These are phyloP conservation scores for Dactylonectria estremocensis DNA, from an alignment of 2,329 filamentous ascomycete species.

Conservation along the genomic window DNA sequence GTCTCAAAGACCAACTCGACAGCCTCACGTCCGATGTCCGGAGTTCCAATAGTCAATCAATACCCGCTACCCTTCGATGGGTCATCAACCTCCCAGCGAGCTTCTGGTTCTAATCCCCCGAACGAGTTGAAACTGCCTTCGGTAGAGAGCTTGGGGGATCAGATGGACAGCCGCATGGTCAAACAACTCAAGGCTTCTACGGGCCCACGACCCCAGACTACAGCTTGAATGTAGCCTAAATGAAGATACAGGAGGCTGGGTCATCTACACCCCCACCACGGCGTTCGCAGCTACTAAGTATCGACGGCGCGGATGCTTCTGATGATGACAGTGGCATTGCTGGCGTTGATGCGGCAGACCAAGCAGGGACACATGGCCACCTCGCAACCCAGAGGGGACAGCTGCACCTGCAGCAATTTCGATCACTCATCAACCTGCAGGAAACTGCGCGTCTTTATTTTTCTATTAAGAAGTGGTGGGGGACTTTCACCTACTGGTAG, in stretches of 20 bases:
- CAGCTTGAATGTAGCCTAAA: slow-evolving; percentile 44
- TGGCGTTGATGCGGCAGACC: not conserved
- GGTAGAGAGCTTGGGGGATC: not conserved
- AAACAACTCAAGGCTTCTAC: slow-evolving; percentile 39
- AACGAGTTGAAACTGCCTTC: not conserved
- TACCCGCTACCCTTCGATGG: not conserved
- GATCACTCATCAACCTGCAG: not conserved
- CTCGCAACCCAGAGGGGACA: not conserved
- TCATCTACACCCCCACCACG: not conserved
- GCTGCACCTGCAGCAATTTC: not conserved
- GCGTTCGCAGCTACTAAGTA: slow-evolving; percentile 1
- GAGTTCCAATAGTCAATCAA: not conserved
- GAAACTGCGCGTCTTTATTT: not conserved
- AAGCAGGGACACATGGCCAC: not conserved
- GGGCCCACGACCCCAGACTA: slow-evolving; percentile 49
- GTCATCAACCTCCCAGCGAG: not conserved
- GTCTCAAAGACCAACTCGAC: slow-evolving; percentile 11
- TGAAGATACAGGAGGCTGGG: slow-evolving; percentile 35
- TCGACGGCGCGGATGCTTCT: slow-evolving; percentile 5
- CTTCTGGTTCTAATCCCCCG: not conserved
- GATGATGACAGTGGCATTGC: not conserved
- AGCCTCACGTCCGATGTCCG: slow-evolving; percentile 8
- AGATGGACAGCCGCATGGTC: not conserved
- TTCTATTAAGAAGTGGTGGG: slow-evolving; percentile 15
- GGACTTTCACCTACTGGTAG: slow-evolving; percentile 3